Conservation (phyloP, 176 grass and related monocot species). For the Carex pumila region DNA sequence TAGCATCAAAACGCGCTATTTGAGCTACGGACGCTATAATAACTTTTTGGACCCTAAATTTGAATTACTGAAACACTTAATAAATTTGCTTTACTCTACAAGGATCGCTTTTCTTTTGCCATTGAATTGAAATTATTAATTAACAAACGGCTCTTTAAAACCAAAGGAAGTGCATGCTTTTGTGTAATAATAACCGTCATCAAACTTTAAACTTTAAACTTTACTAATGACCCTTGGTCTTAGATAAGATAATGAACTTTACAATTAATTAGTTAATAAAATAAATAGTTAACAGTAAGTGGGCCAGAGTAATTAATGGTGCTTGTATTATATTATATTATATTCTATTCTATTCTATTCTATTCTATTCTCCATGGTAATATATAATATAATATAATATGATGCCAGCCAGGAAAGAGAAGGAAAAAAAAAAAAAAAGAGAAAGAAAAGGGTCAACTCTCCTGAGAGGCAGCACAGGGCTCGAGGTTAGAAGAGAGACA, state of each 20-base stretch:
- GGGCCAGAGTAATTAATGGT: conserved; percentile 17
- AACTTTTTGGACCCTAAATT: too few relatives aligned
- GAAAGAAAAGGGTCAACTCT: conserved; percentile 21
- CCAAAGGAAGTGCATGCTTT: neutral
- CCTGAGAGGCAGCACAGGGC: conserved; percentile 27
- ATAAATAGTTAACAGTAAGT: neutral
- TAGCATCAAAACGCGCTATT: too few relatives aligned
- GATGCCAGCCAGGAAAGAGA: conserved; percentile 18
- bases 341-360: neutral
- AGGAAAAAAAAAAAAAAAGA: neutral
- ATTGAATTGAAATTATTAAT: neutral
- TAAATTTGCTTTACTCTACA: neutral
- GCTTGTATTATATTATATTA: conserved; percentile 13
- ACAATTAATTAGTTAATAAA: neutral
- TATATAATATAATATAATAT: neutral
- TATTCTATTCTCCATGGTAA: conserved; percentile 4
- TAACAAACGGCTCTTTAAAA: neutral
- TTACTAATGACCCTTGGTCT: neutral
- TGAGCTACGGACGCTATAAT: too few relatives aligned
- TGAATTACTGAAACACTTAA: neutral
- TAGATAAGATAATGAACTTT: neutral
- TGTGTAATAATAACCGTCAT: neutral
- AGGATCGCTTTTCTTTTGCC: neutral
- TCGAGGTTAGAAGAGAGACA: conserved; percentile 15
- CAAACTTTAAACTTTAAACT: neutral